Percentiles rank a stretch among this genome's conserved stretches.
phyloP scores from a whole-genome alignment of 2,329 filamentous ascomycete genomes.

The Monilinia vaccinii-corymbosi region DNA sequence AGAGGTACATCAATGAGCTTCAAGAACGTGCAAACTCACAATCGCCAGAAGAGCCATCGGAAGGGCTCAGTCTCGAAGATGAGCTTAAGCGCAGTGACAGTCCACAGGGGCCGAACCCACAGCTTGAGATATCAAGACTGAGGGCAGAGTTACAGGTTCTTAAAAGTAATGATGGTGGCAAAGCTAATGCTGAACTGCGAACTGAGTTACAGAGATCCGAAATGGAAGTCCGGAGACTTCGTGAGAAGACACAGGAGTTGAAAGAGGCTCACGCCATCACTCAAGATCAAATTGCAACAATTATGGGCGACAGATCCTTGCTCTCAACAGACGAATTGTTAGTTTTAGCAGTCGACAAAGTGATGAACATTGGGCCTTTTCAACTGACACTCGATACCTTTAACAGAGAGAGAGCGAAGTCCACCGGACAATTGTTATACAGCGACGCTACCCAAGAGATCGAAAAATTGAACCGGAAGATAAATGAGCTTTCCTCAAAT shows the following conservation, averaged over 20 bases:
- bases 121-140: conserved; percentile 46
- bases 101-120: conserved; percentile 35
- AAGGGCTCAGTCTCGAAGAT: conserved; percentile 44
- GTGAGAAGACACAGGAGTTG: conserved; percentile 45
- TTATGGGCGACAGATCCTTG: conserved; percentile 36
- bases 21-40: conserved; percentile 5
- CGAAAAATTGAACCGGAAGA: conserved; percentile 36
- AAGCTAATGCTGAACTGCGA: conserved; percentile 45
- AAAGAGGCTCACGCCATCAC: conserved; percentile 49
- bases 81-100: conserved; percentile 40
- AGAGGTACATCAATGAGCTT: conserved; percentile 30
- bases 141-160: conserved; percentile 54
- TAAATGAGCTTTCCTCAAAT: conserved; percentile 36
- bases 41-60: conserved; percentile 16
- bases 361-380: conserved; percentile 27
- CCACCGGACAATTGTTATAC: conserved; percentile 42
- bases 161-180: conserved; percentile 43
- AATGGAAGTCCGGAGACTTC: conserved; percentile 41
- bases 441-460: conserved; percentile 39
- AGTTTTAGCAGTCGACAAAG: conserved; percentile 34
- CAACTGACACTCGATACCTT: conserved; percentile 38
- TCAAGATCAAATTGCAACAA: conserved; percentile 47
- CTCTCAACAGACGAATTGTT: conserved; percentile 44
- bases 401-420: conserved; percentile 44
- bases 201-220: conserved; percentile 47